Base-by-base conservation (phyloP, 331 rosid species). In the Malus hybrid region DNA sequence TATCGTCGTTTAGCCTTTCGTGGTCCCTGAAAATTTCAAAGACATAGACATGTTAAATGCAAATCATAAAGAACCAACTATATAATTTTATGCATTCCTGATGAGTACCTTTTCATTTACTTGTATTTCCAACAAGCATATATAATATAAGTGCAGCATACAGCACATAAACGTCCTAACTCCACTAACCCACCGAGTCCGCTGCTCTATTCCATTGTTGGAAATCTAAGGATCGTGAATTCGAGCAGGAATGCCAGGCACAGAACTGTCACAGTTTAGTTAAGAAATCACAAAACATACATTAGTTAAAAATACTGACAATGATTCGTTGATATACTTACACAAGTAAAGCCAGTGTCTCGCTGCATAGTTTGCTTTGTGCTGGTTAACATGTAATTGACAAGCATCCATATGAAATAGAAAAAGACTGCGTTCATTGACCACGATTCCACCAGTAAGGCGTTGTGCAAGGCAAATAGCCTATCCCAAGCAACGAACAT, bases 291-390 rank as follows among this genome's bases (percentile, higher is more conserved):
- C 30, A 44, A 14, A 2, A 15, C 19, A 6, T 63, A 9, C 20
- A 26, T 6, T 19, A 13, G 44, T 8, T 36, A 7, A 10, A 33
- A n/a, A 6, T 7, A 33, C 48, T 42, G 48, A 10, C 48, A 3
- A 42, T 42, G 13, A 10, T 42, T 42, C 5, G 48, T 10, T 30
- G 5, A 10, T 7, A 18, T 22, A 7, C 67, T 6, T 71, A 63
- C 77, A 76, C 6, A 78, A 34, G 10, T 78, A 78, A 78, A 79
- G 78, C 42, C 34, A 10, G 42, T 15, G 63, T 72, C 82, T 79
- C 16, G 67, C 70, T 18, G 66, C 19, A 53, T 57, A 22, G 82
- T 79, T 66, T 72, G 70, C 74, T 79, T 79, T 34, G 82, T 79
- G 39, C 82, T 79, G 28, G 78, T 79, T 16, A 50, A 20, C 78